phyloP scores from a whole-genome alignment of 2,329 filamentous ascomycete species.

The Neopestalotiopsis clavispora region DNA sequence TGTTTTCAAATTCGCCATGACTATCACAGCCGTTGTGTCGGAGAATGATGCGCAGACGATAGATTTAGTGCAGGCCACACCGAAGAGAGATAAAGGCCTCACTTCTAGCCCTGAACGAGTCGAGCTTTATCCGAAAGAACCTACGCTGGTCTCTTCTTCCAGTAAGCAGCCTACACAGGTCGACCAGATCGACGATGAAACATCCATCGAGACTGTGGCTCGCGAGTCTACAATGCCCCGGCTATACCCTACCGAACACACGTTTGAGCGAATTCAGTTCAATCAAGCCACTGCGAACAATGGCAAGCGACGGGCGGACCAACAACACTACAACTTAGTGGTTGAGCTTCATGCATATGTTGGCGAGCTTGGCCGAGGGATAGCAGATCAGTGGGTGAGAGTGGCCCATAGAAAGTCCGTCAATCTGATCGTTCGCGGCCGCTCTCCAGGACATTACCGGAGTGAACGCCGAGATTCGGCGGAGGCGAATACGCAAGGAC shows the following conservation, averaged over 20 bases:
- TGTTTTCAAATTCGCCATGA: constrained; percentile 80
- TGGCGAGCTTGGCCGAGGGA: constrained; percentile 62
- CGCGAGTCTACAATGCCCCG: constrained; percentile 39
- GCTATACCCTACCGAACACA: constrained; percentile 56
- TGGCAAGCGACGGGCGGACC: constrained; percentile 86
- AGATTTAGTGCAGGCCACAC: constrained; percentile 87
- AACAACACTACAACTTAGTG: constrained; percentile 92
- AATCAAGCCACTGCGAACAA: constrained; percentile 95
- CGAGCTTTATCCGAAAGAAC: constrained; percentile 68
- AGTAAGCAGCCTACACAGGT: too few relatives aligned
- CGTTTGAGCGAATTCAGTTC: constrained; percentile 91
- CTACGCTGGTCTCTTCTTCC: constrained; percentile 24
- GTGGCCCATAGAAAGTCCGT: constrained; percentile 75
- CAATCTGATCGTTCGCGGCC: constrained; percentile 85
- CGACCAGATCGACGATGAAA: too few relatives aligned
- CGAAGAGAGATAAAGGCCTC: constrained; percentile 88
- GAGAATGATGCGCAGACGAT: constrained; percentile 77
- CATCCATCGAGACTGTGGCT: constrained; percentile 34
- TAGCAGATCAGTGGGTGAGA: constrained; percentile 65
- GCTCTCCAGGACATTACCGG: constrained; percentile 82
- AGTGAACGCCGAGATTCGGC: constrained; percentile 68
- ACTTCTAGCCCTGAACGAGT: constrained; percentile 74
- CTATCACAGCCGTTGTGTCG: constrained; percentile 82
- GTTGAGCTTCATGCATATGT: constrained; percentile 81
- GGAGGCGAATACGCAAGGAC: constrained; percentile 41